Conservation (phyloP, 768 basidiomycete genomes). For the Collybia sordida region DNA sequence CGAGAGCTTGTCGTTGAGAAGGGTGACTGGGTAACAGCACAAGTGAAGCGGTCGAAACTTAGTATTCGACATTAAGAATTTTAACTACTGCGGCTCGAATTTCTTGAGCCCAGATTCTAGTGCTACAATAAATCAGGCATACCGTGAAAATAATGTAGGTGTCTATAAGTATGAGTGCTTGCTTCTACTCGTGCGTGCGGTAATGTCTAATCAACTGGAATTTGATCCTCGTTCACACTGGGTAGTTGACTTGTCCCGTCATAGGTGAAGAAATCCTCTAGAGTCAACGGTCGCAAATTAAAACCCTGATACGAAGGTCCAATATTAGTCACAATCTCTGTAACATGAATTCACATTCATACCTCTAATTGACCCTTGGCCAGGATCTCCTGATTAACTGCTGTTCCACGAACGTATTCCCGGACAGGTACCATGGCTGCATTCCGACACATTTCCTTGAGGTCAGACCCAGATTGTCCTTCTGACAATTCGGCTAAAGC, state of each 20-base stretch:
- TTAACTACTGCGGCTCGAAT: too few relatives aligned
- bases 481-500: slow-evolving; percentile 66
- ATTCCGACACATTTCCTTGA: slow-evolving; percentile 89
- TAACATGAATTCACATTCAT: slow-evolving; percentile 3
- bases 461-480: slow-evolving; percentile 85
- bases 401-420: slow-evolving; percentile 67
- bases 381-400: slow-evolving; percentile 38
- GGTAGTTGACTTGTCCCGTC: slow-evolving; percentile 40
- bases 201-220: too few relatives aligned
- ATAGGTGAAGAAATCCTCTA: slow-evolving; percentile 66
- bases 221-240: slow-evolving; percentile 7
- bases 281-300: slow-evolving; percentile 65
- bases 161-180: too few relatives aligned
- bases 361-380: slow-evolving; percentile 53
- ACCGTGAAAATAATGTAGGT: too few relatives aligned
- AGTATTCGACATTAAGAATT: too few relatives aligned
- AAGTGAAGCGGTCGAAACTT: too few relatives aligned
- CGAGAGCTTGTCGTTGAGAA: too few relatives aligned
- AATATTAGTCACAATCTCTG: neutral
- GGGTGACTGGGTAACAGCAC: too few relatives aligned
- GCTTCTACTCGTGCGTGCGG: too few relatives aligned
- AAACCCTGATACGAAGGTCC: slow-evolving; percentile 58
- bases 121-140: too few relatives aligned
- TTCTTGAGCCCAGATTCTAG: too few relatives aligned
- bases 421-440: slow-evolving; percentile 93